Base-by-base conservation (phyloP, 371 early-diverging fungal species). In the Thermomucor indicae-seudaticae region DNA sequence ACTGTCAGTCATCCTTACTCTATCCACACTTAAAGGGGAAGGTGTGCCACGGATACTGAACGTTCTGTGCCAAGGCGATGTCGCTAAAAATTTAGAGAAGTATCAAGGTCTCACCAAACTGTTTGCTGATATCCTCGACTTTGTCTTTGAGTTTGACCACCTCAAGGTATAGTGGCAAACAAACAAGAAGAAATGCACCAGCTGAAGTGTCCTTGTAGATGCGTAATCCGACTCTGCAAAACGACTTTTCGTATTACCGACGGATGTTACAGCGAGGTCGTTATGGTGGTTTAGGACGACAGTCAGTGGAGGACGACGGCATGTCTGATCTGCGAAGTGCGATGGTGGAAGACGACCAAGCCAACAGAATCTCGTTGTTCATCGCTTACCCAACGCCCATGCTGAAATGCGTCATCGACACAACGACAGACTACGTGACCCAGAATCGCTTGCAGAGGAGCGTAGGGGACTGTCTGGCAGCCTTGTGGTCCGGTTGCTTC, bases 201-300 rank as follows among this genome's bases (percentile, higher is more conserved):
- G 44, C 30, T 20, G 34, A 4, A 34, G 17, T 20, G 3, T 29
- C n/a, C 19, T 27, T 53, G 32, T 73, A 92, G 93, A 91, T 91
- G 84, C 70, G 78, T 58, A 91, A 90, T 52, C 90, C 96, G 30
- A 86, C 90, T 49, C 80, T 96, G 55, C 97, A 97, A 64, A 97
- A 97, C 70, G 97, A 96, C 63, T 92, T 97, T 51, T 92, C 94
- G 7, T 97, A 91, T 64, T 97, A 97, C 65, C 85, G 96, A 44
- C 84, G 97, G 45, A 90, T 92, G 40, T 74, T 93, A 16, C 86
- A 84, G 34, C 86, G 88, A 37, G 89, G 90, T 57, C 69, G 65
- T 3, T 59, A 56, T 22, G 50, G 52, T 23, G 35, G 32, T 12
- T 39, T 38, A 20, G 51, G 47, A 30, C 43, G 44, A 14, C 41